phyloP scores from a whole-genome alignment of 2,329 filamentous ascomycete species.

The Aureobasidium sp. region DNA sequence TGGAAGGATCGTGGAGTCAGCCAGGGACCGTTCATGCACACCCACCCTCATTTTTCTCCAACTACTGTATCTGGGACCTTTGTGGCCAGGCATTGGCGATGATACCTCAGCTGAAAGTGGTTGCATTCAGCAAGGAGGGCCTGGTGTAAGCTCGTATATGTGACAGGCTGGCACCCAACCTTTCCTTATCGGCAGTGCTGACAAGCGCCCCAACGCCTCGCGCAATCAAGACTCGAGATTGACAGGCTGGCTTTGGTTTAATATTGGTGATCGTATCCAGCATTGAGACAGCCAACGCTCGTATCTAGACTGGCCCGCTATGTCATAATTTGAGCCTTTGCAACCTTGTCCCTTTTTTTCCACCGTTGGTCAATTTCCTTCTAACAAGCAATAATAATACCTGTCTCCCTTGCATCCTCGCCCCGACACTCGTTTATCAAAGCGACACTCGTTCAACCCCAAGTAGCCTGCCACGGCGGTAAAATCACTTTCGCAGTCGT shows the following conservation, averaged over 20 bases:
- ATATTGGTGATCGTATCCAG: slow-evolving; percentile 6
- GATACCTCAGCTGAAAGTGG: neutral
- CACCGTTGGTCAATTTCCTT: slow-evolving; percentile 9
- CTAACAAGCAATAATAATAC: neutral
- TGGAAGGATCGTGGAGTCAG: neutral
- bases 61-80: neutral
- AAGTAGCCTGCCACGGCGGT: slow-evolving; percentile 4
- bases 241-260: neutral
- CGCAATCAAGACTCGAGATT: neutral
- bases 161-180: neutral
- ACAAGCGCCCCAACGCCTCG: neutral
- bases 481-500: neutral
- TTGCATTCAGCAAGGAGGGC: neutral
- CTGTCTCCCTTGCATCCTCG: neutral
- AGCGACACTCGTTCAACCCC: slow-evolving; percentile 8
- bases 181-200: neutral
- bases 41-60: neutral
- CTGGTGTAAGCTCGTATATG: slow-evolving; percentile 2
- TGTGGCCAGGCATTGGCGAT: neutral
- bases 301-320: neutral
- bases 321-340: slow-evolving; percentile 1
- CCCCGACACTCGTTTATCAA: neutral
- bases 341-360: neutral
- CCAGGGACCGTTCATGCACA: neutral
- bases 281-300: neutral